Base-by-base conservation (phyloP, 306 rosid genomes). In the Begonia fuchsioides region DNA sequence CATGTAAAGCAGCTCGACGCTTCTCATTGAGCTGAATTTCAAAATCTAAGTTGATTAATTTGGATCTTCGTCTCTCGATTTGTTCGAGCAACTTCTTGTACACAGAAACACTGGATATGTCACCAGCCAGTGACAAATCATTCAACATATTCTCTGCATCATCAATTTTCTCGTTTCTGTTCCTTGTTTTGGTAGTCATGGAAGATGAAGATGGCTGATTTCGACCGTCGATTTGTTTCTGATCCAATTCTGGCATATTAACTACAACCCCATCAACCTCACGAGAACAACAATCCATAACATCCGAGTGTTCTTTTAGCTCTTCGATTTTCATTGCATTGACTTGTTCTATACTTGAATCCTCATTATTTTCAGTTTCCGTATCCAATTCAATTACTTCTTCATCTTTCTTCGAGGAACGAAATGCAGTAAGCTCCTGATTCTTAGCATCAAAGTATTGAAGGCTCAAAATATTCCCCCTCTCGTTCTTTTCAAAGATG, bases 81-180 rank as follows among this genome's bases (percentile, higher is more conserved):
- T 10, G 44, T 45, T 68, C 71, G 15, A 92, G 76, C 83, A 92
- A 55, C 81, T 72, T 78, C 68, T 70, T 86, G 65, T 85, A 92
- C 12, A 40, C 79, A 13, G 55, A 53, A 58, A 72, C 63, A 17
- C 64, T 50, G 1, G 56, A 26, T 17, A 68, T 3, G 18, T 65
- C 77, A 0, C 5, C 56, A 19, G 51, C 50, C 13, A 75, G 52
- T 13, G 75, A 55, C 56, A 80, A 61, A 52, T 64, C 48, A 32
- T 55, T 73, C 54, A 56, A 39, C 64, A 19, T 53, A 58, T 66
- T 61, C 55, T 65, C 75, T 0, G 77, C 64, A 52, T 50, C 58
- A 18, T 62, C 80, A 54, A 67, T 65, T 59, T 74, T 80, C 68
- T 65, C 49, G 64, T 39, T 11, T 11, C 32, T 43, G 15, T 72